These are phyloP conservation scores for Sicyos edulis DNA, from an alignment of 306 rosid genomes.

Conservation along the genomic window DNA sequence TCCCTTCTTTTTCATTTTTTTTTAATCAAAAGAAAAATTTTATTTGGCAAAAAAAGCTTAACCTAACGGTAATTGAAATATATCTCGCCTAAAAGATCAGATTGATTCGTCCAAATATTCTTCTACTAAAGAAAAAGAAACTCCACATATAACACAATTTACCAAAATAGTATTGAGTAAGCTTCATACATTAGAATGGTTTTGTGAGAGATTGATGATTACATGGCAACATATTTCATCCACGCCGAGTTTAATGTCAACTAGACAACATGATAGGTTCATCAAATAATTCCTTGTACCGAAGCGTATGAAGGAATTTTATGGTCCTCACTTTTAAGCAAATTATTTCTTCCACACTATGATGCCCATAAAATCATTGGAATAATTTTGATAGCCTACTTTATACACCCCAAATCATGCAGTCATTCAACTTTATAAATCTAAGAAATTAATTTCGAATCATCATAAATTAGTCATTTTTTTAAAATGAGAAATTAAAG, in stretches of 20 bases:
- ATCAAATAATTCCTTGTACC: background rate
- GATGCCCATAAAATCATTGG: conserved; percentile 5
- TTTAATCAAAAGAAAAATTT: background rate
- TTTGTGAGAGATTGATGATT: conserved; percentile 8
- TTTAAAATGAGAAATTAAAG: too few species aligned
- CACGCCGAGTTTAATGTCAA: conserved; percentile 14
- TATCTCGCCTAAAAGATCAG: too few species aligned
- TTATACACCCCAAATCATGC: background rate
- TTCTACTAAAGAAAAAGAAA: too few species aligned
- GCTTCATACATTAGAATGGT: too few species aligned
- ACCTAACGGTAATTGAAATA: too few species aligned
- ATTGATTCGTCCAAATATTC: too few species aligned
- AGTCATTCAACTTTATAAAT: background rate
- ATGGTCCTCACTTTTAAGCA: background rate
- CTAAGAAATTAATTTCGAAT: too few species aligned
- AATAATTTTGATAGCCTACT: background rate
- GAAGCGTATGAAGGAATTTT: conserved; percentile 14
- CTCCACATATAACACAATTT: background rate
- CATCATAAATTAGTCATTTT: too few species aligned
- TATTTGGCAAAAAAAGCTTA: too few species aligned
- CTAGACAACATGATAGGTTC: conserved; percentile 10
- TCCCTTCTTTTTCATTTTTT: background rate
- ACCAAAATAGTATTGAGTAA: background rate
- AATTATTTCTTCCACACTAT: conserved; percentile 2
- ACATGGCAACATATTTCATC: background rate